These are phyloP conservation scores for Monosporascus sp. DNA, from an alignment of 2,329 filamentous ascomycete genomes.

Conservation along the genomic window DNA sequence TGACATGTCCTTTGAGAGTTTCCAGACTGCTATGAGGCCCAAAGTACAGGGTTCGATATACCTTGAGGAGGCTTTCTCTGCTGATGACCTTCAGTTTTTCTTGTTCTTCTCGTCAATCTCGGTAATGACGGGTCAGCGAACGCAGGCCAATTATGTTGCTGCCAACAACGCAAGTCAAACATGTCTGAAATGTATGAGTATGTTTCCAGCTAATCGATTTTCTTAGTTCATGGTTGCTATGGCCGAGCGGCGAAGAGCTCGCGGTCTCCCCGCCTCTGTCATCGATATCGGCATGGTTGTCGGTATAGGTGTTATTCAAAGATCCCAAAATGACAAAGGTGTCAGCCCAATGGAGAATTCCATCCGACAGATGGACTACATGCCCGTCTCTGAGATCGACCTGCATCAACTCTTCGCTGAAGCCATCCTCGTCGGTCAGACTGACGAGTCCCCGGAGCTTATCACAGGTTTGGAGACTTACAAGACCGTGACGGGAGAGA, in stretches of 20 bases:
- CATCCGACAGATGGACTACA: background rate
- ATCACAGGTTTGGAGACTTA: conserved; percentile 7
- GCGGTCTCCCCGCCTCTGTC: conserved; percentile 5
- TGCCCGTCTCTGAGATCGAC: conserved; percentile 25
- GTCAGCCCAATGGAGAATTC: background rate
- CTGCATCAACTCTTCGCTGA: conserved; percentile 34
- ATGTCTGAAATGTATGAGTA: background rate
- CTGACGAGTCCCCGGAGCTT: conserved; percentile 8
- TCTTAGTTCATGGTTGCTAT: conserved; percentile 4
- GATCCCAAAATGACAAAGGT: background rate
- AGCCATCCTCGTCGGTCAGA: conserved; percentile 27
- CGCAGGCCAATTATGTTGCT: conserved; percentile 7
- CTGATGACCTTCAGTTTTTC: conserved; percentile 3
- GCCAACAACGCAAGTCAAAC: conserved; percentile 1
- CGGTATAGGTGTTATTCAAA: conserved; percentile 5
- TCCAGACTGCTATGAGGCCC: no score
- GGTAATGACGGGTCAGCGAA: conserved; percentile 1
- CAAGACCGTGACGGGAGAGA: background rate
- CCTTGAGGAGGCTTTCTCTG: no score
- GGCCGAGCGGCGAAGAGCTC: conserved; percentile 1
- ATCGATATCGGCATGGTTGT: conserved; percentile 6
- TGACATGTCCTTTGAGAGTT: no score
- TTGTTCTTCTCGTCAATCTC: conserved; percentile 2
- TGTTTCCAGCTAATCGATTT: background rate
- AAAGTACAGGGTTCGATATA: no score